These are phyloP conservation scores for Mucor mucedo DNA, from an alignment of 371 early-diverging fungal species.

Conservation along the genomic window DNA sequence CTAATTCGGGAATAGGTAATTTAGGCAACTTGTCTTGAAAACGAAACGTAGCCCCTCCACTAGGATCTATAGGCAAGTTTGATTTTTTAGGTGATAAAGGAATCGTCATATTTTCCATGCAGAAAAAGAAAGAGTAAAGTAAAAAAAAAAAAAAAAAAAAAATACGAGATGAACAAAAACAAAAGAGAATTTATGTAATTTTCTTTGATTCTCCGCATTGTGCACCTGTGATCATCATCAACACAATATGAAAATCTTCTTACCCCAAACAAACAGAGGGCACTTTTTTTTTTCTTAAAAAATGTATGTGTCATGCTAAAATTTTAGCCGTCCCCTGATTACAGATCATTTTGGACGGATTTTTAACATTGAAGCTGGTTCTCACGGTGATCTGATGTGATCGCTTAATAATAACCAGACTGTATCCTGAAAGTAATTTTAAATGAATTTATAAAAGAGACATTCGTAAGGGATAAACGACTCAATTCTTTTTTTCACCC, in stretches of 20 bases:
- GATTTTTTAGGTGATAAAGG: conserved; percentile 10
- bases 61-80: not conserved
- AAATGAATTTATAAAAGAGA: too few relatives aligned
- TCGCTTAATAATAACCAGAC: too few relatives aligned
- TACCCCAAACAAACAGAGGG: not conserved
- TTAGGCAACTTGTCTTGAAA: conserved; percentile 70
- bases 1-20: conserved; percentile 87
- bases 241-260: not conserved
- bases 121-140: conserved; percentile 1
- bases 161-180: not conserved
- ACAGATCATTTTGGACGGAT: too few relatives aligned
- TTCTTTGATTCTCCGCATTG: not conserved
- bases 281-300: not conserved
- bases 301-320: too few relatives aligned
- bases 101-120: conserved; percentile 9
- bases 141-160: conserved; percentile 5
- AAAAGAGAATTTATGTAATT: not conserved
- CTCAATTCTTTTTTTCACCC: too few relatives aligned
- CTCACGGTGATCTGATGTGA: too few relatives aligned
- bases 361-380: too few relatives aligned
- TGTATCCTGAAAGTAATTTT: too few relatives aligned
- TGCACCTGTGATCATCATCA: not conserved
- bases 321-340: too few relatives aligned
- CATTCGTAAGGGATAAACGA: too few relatives aligned
- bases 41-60: conserved; percentile 45